Evolutionary conservation across 768 basidiomycete species (phyloP).

Genomic region (Clitopilus passeckerianus): DNA sequence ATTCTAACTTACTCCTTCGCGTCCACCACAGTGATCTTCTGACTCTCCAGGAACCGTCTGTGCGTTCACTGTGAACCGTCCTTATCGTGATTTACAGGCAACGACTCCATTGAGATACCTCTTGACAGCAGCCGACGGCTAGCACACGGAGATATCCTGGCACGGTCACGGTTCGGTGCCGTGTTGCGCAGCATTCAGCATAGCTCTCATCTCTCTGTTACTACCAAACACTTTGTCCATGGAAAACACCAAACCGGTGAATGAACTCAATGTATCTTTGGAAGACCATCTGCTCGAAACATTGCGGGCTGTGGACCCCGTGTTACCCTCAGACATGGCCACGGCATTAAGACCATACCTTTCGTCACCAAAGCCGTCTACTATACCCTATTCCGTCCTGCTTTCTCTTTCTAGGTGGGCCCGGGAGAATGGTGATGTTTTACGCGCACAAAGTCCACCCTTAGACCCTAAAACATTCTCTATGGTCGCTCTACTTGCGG

Average conservation of each 20-base stretch:
- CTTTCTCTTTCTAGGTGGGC: slow-evolving; percentile 64
- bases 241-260: slow-evolving; percentile 10
- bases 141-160: not conserved
- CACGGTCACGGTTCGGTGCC: not conserved
- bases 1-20: not conserved
- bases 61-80: not conserved
- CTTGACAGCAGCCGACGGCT: not conserved
- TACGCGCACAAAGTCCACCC: slow-evolving; percentile 31
- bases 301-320: slow-evolving; percentile 37
- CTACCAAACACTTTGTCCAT: slow-evolving; percentile 14
- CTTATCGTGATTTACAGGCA: not conserved
- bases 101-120: not conserved
- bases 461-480: slow-evolving; percentile 53
- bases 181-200: not conserved
- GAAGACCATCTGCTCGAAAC: slow-evolving; percentile 55
- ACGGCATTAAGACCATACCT: slow-evolving; percentile 36
- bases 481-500: slow-evolving; percentile 75
- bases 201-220: not conserved
- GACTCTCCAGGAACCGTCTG: no score
- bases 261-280: slow-evolving; percentile 57
- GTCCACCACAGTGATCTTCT: not conserved
- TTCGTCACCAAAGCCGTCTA: slow-evolving; percentile 25
- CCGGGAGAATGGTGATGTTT: slow-evolving; percentile 43
- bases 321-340: slow-evolving; percentile 42
- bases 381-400: slow-evolving; percentile 61